A percentile compares a stretch with the other conserved stretches of the same genome.
phyloP scores from a whole-genome alignment of 768 basidiomycete species.

The Scleroderma citrinum region DNA sequence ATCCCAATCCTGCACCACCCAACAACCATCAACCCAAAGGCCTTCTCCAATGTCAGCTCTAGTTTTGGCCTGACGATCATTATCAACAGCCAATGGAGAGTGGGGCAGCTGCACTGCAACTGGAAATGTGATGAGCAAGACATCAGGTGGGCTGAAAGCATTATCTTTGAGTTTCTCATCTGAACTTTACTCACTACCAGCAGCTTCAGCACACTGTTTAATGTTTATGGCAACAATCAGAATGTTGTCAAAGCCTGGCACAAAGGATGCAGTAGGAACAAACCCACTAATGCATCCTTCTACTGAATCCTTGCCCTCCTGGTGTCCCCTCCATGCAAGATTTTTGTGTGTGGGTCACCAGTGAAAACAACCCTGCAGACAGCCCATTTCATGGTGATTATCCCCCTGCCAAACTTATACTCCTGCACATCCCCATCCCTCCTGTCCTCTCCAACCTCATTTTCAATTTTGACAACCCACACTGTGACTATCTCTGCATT shows the following conservation, averaged over 20 bases:
- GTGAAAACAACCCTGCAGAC: constrained; percentile 35
- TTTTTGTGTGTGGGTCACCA: no score
- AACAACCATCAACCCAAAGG: constrained; percentile 19
- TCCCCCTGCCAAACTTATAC: constrained; percentile 13
- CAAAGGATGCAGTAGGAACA: neutral
- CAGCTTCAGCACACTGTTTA: constrained; percentile 1
- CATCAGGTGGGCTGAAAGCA: constrained; percentile 44
- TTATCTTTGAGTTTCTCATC: constrained; percentile 38
- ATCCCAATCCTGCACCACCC: constrained; percentile 22
- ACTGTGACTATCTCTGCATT: neutral
- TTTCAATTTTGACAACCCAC: constrained; percentile 6
- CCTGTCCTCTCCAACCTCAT: no score
- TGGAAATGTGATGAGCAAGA: constrained; percentile 29
- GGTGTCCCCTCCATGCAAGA: neutral
- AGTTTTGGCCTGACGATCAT: constrained; percentile 30
- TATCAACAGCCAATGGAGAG: constrained; percentile 26
- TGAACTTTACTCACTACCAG: neutral
- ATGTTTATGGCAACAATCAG: neutral
- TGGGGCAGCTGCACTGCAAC: constrained; percentile 24
- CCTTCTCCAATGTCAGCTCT: constrained; percentile 40
- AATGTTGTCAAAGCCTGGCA: constrained; percentile 4
- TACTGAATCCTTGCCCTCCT: neutral
- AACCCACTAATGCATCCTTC: neutral
- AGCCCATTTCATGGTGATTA: constrained; percentile 31
- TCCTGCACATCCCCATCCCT: constrained; percentile 29